Percentiles rank a stretch among this genome's conserved stretches.
These are phyloP conservation scores for Monsonia emarginata DNA, from an alignment of 441 rosid species.

Conservation along the genomic window DNA sequence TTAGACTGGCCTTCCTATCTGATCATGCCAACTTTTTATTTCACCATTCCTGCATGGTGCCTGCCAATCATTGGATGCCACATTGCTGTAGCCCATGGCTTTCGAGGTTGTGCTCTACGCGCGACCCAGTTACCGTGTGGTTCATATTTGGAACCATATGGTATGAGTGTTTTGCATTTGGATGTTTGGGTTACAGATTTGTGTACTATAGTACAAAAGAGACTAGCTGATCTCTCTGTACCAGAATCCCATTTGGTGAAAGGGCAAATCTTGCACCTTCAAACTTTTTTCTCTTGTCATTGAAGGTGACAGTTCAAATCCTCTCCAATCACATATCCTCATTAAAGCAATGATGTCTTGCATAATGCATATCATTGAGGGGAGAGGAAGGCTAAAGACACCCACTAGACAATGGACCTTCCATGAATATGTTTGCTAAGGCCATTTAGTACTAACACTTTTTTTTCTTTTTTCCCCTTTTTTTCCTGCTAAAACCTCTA, in stretches of 20 bases:
- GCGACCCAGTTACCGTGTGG: neutral
- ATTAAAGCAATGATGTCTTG: constrained; percentile 10
- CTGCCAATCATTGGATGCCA: constrained; percentile 8
- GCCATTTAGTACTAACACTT: no score
- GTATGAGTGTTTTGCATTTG: constrained; percentile 1
- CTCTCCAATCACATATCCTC: constrained; percentile 5
- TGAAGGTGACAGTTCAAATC: constrained; percentile 1
- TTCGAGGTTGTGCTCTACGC: neutral
- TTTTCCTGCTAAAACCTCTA: neutral
- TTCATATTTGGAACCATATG: neutral
- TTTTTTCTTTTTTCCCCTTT: neutral
- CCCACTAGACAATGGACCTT: neutral
- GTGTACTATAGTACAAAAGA: neutral
- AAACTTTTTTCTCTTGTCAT: constrained; percentile 13
- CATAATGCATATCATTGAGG: constrained; percentile 5
- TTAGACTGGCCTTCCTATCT: constrained; percentile 1
- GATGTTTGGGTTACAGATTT: neutral
- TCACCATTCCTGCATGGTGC: neutral
- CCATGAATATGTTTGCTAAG: neutral
- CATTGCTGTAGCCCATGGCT: neutral
- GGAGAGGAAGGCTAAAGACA: constrained; percentile 7
- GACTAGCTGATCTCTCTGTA: neutral
- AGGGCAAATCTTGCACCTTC: constrained; percentile 8
- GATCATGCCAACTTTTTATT: constrained; percentile 2
- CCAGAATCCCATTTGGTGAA: neutral